Conservation (phyloP, 768 basidiomycete species). For the Daedaleopsis sinensis region DNA sequence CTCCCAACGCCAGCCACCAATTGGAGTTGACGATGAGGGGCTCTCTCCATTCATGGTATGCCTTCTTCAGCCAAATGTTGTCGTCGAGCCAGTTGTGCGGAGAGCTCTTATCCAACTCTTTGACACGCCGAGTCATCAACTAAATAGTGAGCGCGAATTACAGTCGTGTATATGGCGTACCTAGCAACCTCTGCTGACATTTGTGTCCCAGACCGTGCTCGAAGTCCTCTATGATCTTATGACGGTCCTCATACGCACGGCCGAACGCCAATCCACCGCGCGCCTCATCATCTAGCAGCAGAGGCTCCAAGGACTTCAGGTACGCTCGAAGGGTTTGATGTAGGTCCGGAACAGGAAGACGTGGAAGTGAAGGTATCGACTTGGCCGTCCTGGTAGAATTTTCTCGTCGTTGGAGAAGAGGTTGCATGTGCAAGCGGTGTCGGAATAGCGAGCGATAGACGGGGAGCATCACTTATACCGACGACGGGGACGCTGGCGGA, state of each 20-base stretch:
- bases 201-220: constrained; percentile 65
- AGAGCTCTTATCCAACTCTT: constrained; percentile 80
- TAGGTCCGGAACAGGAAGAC: constrained; percentile 84
- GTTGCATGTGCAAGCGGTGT: constrained; percentile 5
- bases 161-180: constrained; percentile 38
- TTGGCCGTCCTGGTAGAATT: constrained; percentile 1
- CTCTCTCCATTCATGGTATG: constrained; percentile 86
- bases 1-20: constrained; percentile 90
- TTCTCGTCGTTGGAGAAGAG: constrained; percentile 3
- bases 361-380: constrained; percentile 45
- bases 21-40: constrained; percentile 91
- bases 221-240: constrained; percentile 70
- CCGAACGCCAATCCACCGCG: constrained; percentile 55
- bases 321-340: constrained; percentile 77
- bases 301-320: constrained; percentile 74
- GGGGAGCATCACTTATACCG: constrained; percentile 3
- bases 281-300: constrained; percentile 75
- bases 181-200: constrained; percentile 74
- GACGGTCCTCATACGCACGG: constrained; percentile 54
- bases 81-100: constrained; percentile 95
- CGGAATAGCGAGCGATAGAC: neutral
- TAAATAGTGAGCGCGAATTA: neutral
- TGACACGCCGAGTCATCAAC: neutral
- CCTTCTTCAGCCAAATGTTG: constrained; percentile 86
- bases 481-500: neutral